Evolutionary conservation across 257 asterid genomes (phyloP), one percentile per base, ranked within the genome.

Genomic region (Salvia rosmarinus): DNA sequence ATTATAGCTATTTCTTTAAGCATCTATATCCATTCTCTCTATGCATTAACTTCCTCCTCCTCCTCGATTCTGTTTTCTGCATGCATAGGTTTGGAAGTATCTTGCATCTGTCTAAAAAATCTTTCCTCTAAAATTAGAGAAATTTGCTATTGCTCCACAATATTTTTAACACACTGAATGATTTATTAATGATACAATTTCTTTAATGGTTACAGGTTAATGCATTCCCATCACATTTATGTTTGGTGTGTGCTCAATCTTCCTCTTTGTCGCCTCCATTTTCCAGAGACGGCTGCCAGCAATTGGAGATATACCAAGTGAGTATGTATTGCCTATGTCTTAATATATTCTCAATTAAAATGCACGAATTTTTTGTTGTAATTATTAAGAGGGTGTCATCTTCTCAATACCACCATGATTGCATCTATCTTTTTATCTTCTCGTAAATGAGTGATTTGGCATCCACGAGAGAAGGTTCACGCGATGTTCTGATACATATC

Each of bases 211-310:
- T 81, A 70, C 46, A 92, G 98, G 98, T 92, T 43, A 82, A 87
- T 59, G 98, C 95, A 25, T 88, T 92, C 98, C 98, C 83, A 90
- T 92, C 83, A 84, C 95, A 6, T 82, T 92, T 19, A 92, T 92
- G 97, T 92, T 92, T 67, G 97, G 97, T 28, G 90, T 92, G 98
- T 92, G 98, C 81, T 92, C 98, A 19, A 87, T 92, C 69, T 92
- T 92, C 90, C 97, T 92, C 67, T 84, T 90, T 55, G 77, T 90
- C 75, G 97, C 98, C 39, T 88, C 95, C 77, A 70, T 92, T 76
- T 81, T 92, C 51, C 98, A 92, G 80, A 85, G 89, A 65, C 89
- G 98, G 72, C 93, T 92, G 12, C 56, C 82, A 23, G 86, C 80
- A 25, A 85, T 92, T 30, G 80, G 89, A 16, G 96, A 92, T 12